Evolutionary conservation across 2,329 filamentous ascomycete genomes (phyloP).

Genomic region (Botryosphaeria dothidea): DNA sequence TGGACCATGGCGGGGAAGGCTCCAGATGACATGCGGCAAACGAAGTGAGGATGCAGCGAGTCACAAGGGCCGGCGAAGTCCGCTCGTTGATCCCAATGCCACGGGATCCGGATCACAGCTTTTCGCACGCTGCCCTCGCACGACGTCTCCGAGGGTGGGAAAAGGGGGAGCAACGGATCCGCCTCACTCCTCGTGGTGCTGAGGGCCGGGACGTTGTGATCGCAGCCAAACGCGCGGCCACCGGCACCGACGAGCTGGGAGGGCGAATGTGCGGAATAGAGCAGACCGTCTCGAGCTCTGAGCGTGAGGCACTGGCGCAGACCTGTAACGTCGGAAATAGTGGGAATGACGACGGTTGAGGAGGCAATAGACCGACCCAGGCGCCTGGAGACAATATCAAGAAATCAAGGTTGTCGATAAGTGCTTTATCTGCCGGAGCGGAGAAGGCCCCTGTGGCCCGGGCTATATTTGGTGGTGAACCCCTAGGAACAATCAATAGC

Average conservation of each 20-base stretch:
- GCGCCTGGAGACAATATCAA: not conserved
- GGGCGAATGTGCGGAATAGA: not conserved
- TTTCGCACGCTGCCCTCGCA: not conserved
- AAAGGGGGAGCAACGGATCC: not conserved
- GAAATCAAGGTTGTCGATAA: not conserved
- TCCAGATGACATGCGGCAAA: conserved; percentile 15
- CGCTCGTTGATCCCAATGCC: conserved; percentile 14
- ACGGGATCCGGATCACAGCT: not conserved
- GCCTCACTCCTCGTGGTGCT: not conserved
- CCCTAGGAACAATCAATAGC: conserved; percentile 4
- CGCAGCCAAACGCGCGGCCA: not conserved
- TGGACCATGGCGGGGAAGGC: conserved; percentile 7
- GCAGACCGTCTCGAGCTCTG: not conserved
- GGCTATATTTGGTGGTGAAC: conserved; percentile 10
- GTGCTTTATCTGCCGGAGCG: conserved; percentile 10
- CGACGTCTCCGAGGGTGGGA: not conserved
- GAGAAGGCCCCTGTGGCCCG: not conserved
- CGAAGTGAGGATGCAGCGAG: conserved; percentile 3
- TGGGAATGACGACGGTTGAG: not conserved
- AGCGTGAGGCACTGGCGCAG: not conserved
- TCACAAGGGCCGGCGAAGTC: conserved; percentile 14
- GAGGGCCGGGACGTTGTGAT: not conserved
- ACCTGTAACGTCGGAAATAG: not conserved
- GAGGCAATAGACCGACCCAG: conserved; percentile 10
- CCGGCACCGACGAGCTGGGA: not conserved